Base-by-base conservation (phyloP, 805 yeast species). In the Saturnispora ahearnii region DNA sequence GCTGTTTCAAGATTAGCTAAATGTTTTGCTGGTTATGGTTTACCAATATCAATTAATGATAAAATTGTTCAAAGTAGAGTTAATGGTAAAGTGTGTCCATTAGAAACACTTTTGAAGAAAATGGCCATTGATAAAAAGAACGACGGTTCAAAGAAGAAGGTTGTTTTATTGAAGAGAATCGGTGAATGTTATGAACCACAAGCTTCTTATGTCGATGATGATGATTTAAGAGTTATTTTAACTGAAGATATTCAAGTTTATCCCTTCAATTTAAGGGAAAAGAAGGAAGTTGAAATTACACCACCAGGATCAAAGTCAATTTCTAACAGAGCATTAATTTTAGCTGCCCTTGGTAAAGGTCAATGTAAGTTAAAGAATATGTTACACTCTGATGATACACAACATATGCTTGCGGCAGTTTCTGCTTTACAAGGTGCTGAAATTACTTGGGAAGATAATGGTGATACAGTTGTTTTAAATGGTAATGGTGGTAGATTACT, bases 261-360 rank as follows among this genome's bases (percentile, higher is more conserved):
- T 46, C 80, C 82, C 46, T 84, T 80, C 66, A 59, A 63, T 46
- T 57, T 66, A 31, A 55, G 60, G 2, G 72, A 75, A 6, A 29
- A 48, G 18, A 45, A 61, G 6, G 62, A 66, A 30, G 69, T 73
- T 24, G 75, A 71, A 18, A 77, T 87, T 33, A 73, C 75, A 11
- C 99, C 99, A 15, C 99, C 99, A 4, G 99, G 99, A 2, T 91
- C 98, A 1, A 93, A 93, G 65, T 91, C 98, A 3, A 91, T 93
- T 52, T 90, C 98, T 7, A 93, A 93, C 64, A 81, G 99, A 65
- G 99, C 97, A 5, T 73, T 93, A 52, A 79, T 93, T 13, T 72
- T 93, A 55, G 98, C 99, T 42, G 95, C 98, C 21, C 76, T 93
- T 53, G 96, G 96, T 53, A 69, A 75, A 48, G 98, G 98, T 41